These are phyloP conservation scores for Limtongia smithiae DNA, from an alignment of 805 yeast species.

Conservation along the genomic window DNA sequence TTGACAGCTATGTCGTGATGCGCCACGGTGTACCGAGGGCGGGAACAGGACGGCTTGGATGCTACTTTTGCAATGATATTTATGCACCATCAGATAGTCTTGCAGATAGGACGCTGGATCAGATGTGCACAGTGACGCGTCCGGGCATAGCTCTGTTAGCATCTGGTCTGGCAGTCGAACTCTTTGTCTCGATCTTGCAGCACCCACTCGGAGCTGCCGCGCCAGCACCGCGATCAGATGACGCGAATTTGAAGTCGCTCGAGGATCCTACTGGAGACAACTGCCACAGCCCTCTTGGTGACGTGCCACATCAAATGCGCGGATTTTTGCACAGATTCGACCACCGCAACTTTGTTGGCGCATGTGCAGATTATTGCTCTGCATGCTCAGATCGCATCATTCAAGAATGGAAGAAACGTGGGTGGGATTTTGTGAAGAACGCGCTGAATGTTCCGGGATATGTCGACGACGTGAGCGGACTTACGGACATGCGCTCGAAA, in stretches of 20 bases:
- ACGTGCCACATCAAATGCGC: constrained; percentile 82
- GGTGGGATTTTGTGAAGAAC: constrained; percentile 76
- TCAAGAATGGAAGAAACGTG: constrained; percentile 46
- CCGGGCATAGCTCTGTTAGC: constrained; percentile 94
- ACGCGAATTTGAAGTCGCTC: constrained; percentile 14
- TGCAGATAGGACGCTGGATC: constrained; percentile 86
- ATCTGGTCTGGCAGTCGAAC: constrained; percentile 79
- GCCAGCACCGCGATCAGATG: constrained; percentile 31
- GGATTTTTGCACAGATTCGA: constrained; percentile 73
- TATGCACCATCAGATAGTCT: constrained; percentile 89
- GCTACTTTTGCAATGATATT: constrained; percentile 94
- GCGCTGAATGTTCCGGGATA: constrained; percentile 66
- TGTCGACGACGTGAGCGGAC: constrained; percentile 76
- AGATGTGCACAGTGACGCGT: constrained; percentile 97
- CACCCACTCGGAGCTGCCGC: constrained; percentile 52
- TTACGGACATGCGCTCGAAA: constrained; percentile 63
- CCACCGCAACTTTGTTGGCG: constrained; percentile 62
- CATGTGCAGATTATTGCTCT: constrained; percentile 74
- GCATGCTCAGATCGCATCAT: constrained; percentile 73
- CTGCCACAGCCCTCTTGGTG: constrained; percentile 54
- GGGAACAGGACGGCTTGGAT: constrained; percentile 55
- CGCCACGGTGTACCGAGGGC: constrained; percentile 64
- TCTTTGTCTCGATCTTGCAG: constrained; percentile 70
- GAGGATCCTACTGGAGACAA: constrained; percentile 29
- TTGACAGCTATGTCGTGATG: constrained; percentile 90